Base-by-base conservation (phyloP, 1,139 yeast species). In the Ogataea hybrid region DNA sequence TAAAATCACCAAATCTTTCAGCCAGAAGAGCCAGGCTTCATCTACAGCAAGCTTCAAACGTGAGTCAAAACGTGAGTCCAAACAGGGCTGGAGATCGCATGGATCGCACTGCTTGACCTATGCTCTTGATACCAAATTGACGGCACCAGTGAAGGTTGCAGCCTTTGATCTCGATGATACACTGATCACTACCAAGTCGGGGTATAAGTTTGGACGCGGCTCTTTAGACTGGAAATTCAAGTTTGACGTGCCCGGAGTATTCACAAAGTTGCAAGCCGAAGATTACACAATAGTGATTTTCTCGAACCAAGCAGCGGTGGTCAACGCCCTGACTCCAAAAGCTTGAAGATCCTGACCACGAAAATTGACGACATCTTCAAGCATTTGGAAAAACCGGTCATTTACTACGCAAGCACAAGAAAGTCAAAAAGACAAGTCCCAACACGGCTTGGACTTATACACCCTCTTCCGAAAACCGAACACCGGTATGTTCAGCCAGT, bases 111-210 rank as follows among this genome's bases (percentile, higher is more conserved):
- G 49, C 21, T 11, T 50, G 10, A 14, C 34, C 5, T 47, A 37
- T 18, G 11, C 4, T 15, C 38, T 16, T 28, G 15, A 31, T 22
- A 3, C 28, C 14, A 10, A 33, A 11, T 16, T 32, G 11, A 9
- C 15, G 5, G 29, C 7, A 14, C 31, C 28, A n/a, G 47, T 68
- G 9, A 70, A 69, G 47, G 59, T 84, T 1, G 87, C 88, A 0
- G 83, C 84, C 0, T 87, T 87, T 58, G 96, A 87, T 59, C 65
- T 87, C 37, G 96, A 87, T 62, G 79, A 75, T 1, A 87, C 95
- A 0, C 53, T 87, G n/a, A 73, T 84, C 0, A 57, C 57, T 5
- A 78, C 95, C 1, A 79, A 75, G 53, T 72, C 84, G 0, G 84
- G 84, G 1, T 42, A 57, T 14, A 73, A 68, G 37, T 84, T 79